phyloP scores from a whole-genome alignment of 2,329 filamentous ascomycete genomes.

The Ophiocordyceps robertsii region DNA sequence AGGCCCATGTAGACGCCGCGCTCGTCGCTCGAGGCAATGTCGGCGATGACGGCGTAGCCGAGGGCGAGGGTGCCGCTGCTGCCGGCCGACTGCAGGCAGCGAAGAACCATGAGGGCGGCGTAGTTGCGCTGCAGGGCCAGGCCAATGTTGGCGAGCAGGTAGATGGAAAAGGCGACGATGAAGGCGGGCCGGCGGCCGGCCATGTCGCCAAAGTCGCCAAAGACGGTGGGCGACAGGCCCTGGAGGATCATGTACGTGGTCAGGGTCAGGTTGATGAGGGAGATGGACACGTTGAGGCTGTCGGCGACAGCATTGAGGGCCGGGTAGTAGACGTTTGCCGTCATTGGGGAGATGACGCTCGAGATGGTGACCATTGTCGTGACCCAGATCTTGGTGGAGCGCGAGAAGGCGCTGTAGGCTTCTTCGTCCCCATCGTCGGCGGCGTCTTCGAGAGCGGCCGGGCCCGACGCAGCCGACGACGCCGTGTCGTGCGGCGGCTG shows the following conservation, averaged over 20 bases:
- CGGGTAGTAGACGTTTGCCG: slow-evolving; percentile 43
- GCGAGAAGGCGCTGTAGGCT: slow-evolving; percentile 16
- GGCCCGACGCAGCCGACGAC: neutral
- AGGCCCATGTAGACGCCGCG: slow-evolving; percentile 61
- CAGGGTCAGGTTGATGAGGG: slow-evolving; percentile 33
- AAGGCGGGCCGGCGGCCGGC: slow-evolving; percentile 49
- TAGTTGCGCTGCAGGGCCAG: slow-evolving; percentile 45
- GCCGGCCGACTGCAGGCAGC: slow-evolving; percentile 49
- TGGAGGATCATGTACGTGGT: slow-evolving; percentile 54
- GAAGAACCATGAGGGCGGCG: slow-evolving; percentile 43
- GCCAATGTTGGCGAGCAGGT: slow-evolving; percentile 44
- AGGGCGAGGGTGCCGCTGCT: slow-evolving; percentile 60
- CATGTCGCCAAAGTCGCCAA: slow-evolving; percentile 48
- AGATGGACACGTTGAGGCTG: slow-evolving; percentile 23
- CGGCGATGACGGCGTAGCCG: slow-evolving; percentile 57
- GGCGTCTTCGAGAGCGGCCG: neutral
- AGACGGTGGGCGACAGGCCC: slow-evolving; percentile 44
- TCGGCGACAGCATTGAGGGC: slow-evolving; percentile 24
- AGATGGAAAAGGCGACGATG: slow-evolving; percentile 42
- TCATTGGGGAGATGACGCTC: slow-evolving; percentile 43
- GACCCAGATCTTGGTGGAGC: slow-evolving; percentile 35
- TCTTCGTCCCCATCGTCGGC: neutral
- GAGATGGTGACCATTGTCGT: slow-evolving; percentile 36
- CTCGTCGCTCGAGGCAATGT: slow-evolving; percentile 55
- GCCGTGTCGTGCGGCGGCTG: neutral